Conservation (phyloP, 1,284 basidiomycete genomes). For the Coniophora puteana region DNA sequence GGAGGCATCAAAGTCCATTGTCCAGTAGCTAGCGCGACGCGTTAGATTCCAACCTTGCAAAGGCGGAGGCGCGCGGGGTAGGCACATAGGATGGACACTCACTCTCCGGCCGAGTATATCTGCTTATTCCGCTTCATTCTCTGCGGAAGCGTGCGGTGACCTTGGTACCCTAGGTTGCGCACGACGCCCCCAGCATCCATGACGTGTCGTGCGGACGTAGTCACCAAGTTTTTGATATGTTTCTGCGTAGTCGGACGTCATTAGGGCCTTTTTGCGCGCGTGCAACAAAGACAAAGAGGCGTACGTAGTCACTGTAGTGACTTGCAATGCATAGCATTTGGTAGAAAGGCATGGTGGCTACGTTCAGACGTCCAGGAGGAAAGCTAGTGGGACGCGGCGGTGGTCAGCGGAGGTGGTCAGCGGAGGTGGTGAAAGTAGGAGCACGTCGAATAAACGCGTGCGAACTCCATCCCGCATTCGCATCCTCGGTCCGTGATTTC, state of each 20-base stretch:
- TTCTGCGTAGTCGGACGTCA: slow-evolving; percentile 40
- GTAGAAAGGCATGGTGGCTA: slow-evolving; percentile 71
- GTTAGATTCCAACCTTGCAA: slow-evolving; percentile 1
- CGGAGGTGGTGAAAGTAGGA: too few species aligned
- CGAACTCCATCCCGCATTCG: too few species aligned
- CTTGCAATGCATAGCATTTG: slow-evolving; percentile 76
- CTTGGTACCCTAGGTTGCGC: slow-evolving; percentile 73
- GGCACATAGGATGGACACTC: slow-evolving; percentile 33
- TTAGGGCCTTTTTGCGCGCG: slow-evolving; percentile 2
- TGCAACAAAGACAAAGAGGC: slow-evolving; percentile 18
- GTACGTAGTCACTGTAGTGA: slow-evolving; percentile 70
- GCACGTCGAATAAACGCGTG: too few species aligned
- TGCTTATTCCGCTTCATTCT: slow-evolving; percentile 70
- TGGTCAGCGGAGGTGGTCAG: too few species aligned
- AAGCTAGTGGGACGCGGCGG: too few species aligned
- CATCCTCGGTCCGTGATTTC: too few species aligned
- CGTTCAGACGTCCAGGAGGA: neutral
- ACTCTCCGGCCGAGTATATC: slow-evolving; percentile 73
- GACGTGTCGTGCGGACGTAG: slow-evolving; percentile 69
- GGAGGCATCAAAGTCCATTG: slow-evolving; percentile 85
- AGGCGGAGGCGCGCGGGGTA: neutral
- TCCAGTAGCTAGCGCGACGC: slow-evolving; percentile 71
- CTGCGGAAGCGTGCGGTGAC: slow-evolving; percentile 72
- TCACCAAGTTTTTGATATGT: slow-evolving; percentile 76
- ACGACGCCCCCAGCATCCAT: slow-evolving; percentile 81